Percentiles rank a stretch among this genome's conserved stretches.
phyloP scores from a whole-genome alignment of 1,139 yeast genomes.

The Pichia sp. region DNA sequence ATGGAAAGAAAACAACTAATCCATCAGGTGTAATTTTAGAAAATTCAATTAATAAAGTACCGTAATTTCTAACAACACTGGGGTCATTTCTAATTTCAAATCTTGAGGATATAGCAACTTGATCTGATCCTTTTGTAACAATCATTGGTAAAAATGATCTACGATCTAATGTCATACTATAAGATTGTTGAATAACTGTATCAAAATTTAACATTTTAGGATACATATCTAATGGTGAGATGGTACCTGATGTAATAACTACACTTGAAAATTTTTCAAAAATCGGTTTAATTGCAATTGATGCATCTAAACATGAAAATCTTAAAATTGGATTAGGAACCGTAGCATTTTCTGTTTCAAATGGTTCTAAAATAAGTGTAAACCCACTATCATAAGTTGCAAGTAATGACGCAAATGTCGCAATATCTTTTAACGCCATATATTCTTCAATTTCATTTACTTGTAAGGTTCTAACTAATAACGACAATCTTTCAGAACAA shows the following conservation, averaged over 20 bases:
- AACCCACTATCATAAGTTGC: slow-evolving; percentile 95
- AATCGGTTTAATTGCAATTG: slow-evolving; percentile 95
- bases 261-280: slow-evolving; percentile 93
- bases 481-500: slow-evolving; percentile 84
- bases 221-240: slow-evolving; percentile 97
- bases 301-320: slow-evolving; percentile 93
- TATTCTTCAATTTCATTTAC: slow-evolving; percentile 86
- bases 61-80: slow-evolving; percentile 93
- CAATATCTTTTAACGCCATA: slow-evolving; percentile 88
- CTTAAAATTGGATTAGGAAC: slow-evolving; percentile 97
- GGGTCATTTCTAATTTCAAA: slow-evolving; percentile 98
- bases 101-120: slow-evolving; percentile 91
- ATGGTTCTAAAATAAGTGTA: slow-evolving; percentile 86
- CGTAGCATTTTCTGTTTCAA: slow-evolving; percentile 93
- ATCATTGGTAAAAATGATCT: slow-evolving; percentile 91
- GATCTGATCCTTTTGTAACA: slow-evolving; percentile 96
- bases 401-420: slow-evolving; percentile 92
- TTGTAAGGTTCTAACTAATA: slow-evolving; percentile 84
- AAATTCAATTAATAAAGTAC: slow-evolving; percentile 84
- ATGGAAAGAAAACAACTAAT: slow-evolving; percentile 94
- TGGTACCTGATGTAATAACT: slow-evolving; percentile 94
- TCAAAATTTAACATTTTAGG: slow-evolving; percentile 95
- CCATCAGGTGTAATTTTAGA: slow-evolving; percentile 97
- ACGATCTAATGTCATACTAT: slow-evolving; percentile 90
- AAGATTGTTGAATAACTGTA: slow-evolving; percentile 90